Evolutionary conservation across 345 rosid species (phyloP).

Genomic region (Turritis glabra): DNA sequence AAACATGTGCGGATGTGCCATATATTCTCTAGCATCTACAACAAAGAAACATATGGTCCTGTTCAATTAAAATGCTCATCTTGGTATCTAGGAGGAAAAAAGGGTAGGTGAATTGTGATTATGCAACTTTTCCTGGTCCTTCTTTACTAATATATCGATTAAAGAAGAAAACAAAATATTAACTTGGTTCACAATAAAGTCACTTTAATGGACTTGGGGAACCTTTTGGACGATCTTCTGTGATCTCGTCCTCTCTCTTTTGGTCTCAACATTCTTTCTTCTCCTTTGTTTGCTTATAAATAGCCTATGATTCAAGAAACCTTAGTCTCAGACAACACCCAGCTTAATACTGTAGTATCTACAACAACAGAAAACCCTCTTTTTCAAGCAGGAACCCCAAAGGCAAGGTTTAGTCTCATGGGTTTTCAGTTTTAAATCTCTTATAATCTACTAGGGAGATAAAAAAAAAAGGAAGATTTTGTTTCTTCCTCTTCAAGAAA

Average conservation of each 20-base stretch:
- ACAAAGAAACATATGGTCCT: constrained; percentile 31
- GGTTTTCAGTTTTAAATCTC: constrained; percentile 12
- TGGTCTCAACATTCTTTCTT: constrained; percentile 24
- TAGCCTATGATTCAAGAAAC: constrained; percentile 28
- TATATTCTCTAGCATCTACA: constrained; percentile 34
- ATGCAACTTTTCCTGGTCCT: constrained; percentile 22
- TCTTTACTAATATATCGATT: background rate
- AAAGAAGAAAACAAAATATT: background rate
- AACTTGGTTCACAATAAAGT: constrained; percentile 22
- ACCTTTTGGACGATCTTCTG: constrained; percentile 29
- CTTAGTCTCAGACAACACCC: constrained; percentile 31
- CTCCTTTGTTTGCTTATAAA: constrained; percentile 33
- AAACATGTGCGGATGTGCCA: constrained; percentile 23
- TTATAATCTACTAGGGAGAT: background rate
- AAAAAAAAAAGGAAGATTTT: background rate
- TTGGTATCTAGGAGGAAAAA: constrained; percentile 35
- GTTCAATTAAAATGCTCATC: constrained; percentile 29
- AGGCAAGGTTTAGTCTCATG: constrained; percentile 14
- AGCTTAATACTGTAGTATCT: constrained; percentile 6
- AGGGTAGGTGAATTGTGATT: constrained; percentile 19
- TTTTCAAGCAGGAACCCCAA: background rate
- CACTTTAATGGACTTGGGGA: constrained; percentile 31
- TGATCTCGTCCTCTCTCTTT: constrained; percentile 12
- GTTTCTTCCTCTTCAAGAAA: constrained; percentile 20
- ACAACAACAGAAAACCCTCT: background rate